Base-by-base conservation (phyloP, 2,329 filamentous ascomycete species). In the Arthroderma sp. region DNA sequence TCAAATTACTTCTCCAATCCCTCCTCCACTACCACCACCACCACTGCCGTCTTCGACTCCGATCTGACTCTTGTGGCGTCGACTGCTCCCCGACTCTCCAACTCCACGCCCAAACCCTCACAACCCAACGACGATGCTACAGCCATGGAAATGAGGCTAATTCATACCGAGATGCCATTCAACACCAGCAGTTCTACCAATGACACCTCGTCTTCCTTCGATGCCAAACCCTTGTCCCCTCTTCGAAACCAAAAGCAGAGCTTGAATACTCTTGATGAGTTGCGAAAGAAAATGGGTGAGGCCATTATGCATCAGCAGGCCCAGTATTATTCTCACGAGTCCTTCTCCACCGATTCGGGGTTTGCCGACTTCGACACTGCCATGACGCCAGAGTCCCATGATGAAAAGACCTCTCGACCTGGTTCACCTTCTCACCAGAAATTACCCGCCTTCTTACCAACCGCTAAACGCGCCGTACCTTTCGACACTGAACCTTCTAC, bases 241-340 rank as follows among this genome's bases (percentile, higher is more conserved):
- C 33, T 7, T 42, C 42, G 34, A 56, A 36, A 55, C 60, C 43
- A 59, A 61, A 37, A 59, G 52, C 43, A 58, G 51, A 61, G 55
- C 45, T 56, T 59, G 45, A 61, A 62, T 41, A 65, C 62, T 11
- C 52, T 68, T 6, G 62, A 64, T 33, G 62, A 66, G 46, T 45
- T 67, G 38, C 61, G 61, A 45, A 60, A 59, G 49, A 60, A 62
- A 53, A 67, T 68, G 63, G 63, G 66, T 47, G 63, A 66, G 45
- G 53, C 63, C 36, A 55, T 66, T 29, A 56, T 60, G 31, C 61
- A 61, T 44, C 62, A 66, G 45, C 64, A 66, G 48, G 60, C 57
- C 54, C 61, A 63, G 46, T 57, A 34, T 15, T 42, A 42, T 27
- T 8, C 32, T 2, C 40, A 42, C 7, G 40, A 33, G 15, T 42